phyloP scores from a whole-genome alignment of 306 rosid genomes.

The Ormosia emarginata region DNA sequence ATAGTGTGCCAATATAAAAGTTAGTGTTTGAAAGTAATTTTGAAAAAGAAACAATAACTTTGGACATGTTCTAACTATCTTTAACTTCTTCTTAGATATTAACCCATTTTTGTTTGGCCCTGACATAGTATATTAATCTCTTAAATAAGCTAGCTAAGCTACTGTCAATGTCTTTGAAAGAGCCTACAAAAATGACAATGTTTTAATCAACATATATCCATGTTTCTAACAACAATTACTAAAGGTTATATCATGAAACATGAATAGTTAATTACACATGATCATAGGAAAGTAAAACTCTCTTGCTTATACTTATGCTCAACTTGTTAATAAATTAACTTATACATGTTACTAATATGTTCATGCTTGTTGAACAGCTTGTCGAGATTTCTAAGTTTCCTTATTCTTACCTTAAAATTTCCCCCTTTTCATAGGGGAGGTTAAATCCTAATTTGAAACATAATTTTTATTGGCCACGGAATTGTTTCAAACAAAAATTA shows the following conservation, averaged over 20 bases:
- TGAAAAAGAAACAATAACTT: neutral
- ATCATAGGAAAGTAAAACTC: neutral
- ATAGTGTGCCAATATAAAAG: slow-evolving; percentile 37
- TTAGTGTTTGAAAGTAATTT: neutral
- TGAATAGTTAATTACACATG: neutral
- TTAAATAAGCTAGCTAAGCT: slow-evolving; percentile 45
- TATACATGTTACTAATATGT: no score
- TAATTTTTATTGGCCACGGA: no score
- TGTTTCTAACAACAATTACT: neutral
- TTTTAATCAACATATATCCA: neutral
- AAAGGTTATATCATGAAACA: neutral
- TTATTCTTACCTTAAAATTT: neutral
- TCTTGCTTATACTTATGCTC: neutral
- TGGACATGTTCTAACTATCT: slow-evolving; percentile 38
- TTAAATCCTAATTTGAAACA: neutral
- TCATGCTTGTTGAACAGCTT: no score
- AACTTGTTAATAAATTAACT: no score
- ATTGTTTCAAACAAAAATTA: no score
- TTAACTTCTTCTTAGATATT: slow-evolving; percentile 63
- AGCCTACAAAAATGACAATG: slow-evolving; percentile 39
- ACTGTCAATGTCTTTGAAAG: slow-evolving; percentile 54
- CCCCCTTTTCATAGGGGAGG: neutral
- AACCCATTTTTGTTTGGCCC: slow-evolving; percentile 60
- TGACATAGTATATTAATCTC: slow-evolving; percentile 44
- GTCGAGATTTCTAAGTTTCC: neutral